Conservation (phyloP, 345 rosid genomes). For the Eucalyptus regnans region DNA sequence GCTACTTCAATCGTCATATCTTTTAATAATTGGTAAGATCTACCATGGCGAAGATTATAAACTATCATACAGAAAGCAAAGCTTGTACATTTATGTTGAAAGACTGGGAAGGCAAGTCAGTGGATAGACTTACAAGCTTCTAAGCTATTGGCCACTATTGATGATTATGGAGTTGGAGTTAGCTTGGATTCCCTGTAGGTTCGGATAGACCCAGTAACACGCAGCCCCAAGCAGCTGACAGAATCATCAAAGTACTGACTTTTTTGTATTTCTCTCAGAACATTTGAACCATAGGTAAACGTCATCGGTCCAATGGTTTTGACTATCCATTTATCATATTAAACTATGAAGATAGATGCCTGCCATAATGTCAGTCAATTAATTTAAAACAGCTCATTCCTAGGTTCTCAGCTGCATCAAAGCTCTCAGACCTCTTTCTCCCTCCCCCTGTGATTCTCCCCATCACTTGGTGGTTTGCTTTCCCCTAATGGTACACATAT, state of each 20-base stretch:
- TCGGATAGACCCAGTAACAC: not conserved
- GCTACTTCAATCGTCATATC: not conserved
- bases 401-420: not conserved
- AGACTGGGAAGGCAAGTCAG: not conserved
- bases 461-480: not conserved
- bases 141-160: not conserved
- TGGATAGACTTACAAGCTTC: not conserved
- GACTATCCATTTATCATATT: not conserved
- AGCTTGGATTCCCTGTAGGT: not conserved
- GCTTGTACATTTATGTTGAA: not conserved
- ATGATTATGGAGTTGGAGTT: not conserved
- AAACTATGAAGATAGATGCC: not conserved
- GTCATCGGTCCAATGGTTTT: not conserved
- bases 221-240: not conserved
- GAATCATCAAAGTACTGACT: not conserved
- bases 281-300: not conserved
- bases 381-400: not conserved
- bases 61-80: not conserved
- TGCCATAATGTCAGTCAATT: not conserved
- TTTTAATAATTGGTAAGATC: not conserved
- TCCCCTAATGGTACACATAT: not conserved
- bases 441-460: not conserved
- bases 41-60: not conserved
- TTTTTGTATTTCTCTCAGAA: not conserved
- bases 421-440: not conserved